Evolutionary conservation across 176 grass and related monocot genomes (phyloP), one percentile per base, ranked within the genome.

Genomic region (Hyparrhenia diplandra): DNA sequence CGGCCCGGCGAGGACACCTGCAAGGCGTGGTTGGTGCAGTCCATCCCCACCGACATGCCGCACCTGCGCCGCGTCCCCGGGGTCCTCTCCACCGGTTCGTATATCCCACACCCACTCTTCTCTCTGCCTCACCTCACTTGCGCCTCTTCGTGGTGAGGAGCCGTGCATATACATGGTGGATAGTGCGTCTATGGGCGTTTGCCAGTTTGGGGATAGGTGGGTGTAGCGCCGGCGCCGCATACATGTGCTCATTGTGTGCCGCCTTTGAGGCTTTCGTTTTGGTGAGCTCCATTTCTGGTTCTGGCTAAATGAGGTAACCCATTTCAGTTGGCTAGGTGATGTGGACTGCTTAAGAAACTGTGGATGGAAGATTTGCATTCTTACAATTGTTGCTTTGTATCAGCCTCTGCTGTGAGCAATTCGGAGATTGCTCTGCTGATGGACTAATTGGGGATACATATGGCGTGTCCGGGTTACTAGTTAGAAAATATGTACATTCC

Each of bases 31-130:
- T 86, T 98, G 52, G 95, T 95, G 73, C 95, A 95, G 79, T 98
- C 95, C 83, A 91, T 98, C 80, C 95, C 95, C 64, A 98, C 92
- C 39, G 92, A 95, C 82, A 95, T 98, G 95, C 95, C 95, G 28
- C 46, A 84, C 5, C 95, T 98, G 80, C 84, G 75, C 60, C 92
- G 81, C 77, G 90, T 98, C 24, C 84, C 92, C 52, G 92, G 92
- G 46, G 95, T 98, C 42, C 88, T 98, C 73, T 89, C 92, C 65
- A 89, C 95, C 43, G 95, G 95, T 94, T 2, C 40, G 21, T 59
- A 80, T 21, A 21, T 36, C 18, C 16, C 8, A 14, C 28, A 7
- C 62, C 4, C 37, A 5, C 49, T 36, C 46, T 36, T 9, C 47
- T 13, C 35, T 63, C 9, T 32, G 1, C 6, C n/a, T 10, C 40